Conservation (phyloP, 495 filamentous ascomycete species). For the Polyplosphaeria fusca region DNA sequence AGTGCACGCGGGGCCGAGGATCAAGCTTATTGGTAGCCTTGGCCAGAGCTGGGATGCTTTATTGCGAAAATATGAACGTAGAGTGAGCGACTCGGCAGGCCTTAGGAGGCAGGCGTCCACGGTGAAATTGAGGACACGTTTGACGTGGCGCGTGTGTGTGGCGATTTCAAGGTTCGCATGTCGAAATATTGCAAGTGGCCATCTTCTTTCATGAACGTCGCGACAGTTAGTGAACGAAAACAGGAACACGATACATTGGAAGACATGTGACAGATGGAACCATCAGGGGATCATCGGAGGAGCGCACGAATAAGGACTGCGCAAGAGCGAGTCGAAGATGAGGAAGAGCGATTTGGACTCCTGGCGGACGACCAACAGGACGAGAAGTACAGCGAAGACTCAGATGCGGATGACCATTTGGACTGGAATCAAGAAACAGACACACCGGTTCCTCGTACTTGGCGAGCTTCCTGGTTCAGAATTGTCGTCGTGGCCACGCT, state of each 20-base stretch:
- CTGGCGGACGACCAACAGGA: conserved; percentile 4
- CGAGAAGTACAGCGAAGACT: conserved; percentile 1
- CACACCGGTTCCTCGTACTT: not conserved
- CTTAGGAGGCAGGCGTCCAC: too few species aligned
- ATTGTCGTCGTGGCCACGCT: conserved; percentile 5
- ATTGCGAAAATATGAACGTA: too few species aligned
- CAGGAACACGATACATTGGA: too few species aligned
- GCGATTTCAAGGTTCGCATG: too few species aligned
- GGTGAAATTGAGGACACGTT: too few species aligned
- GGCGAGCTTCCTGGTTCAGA: conserved; percentile 8
- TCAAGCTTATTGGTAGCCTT: not conserved
- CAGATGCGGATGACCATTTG: conserved; percentile 13
- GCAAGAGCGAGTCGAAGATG: not conserved
- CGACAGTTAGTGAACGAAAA: too few species aligned
- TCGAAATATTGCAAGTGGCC: too few species aligned
- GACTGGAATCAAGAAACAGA: conserved; percentile 1
- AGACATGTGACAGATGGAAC: too few species aligned
- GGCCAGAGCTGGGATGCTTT: too few species aligned
- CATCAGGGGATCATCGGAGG: not conserved
- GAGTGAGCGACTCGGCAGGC: too few species aligned
- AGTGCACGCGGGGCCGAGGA: not conserved
- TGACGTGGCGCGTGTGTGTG: too few species aligned
- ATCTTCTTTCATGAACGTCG: too few species aligned
- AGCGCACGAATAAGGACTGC: not conserved
- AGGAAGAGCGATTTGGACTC: conserved; percentile 18